Base-by-base conservation (phyloP, 2,329 filamentous ascomycete species). In the Bipolaris zeicola region DNA sequence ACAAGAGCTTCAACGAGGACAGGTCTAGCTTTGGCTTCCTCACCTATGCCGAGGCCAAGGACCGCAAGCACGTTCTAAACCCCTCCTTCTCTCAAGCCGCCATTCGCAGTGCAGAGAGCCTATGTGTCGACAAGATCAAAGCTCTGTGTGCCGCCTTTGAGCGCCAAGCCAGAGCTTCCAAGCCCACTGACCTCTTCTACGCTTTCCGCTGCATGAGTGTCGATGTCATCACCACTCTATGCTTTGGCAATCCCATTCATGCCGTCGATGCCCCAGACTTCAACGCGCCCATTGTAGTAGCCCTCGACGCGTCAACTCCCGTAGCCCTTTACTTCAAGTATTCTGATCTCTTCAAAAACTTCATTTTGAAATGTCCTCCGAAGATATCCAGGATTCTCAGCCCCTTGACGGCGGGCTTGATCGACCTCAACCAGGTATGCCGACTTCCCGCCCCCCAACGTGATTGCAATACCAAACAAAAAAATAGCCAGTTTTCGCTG, bases 21-120 rank as follows among this genome's bases (percentile, higher is more conserved):
- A 62, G 73, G 16, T 79, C 77, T n/a, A 78, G 74, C 28, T 80
- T 81, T 59, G 77, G 74, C 10, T 77, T 75, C 50, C 57, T 75
- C 31, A 79, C 69, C 14, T 77, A 79, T 54, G 63, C 62, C 8
- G 74, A 76, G 52, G 70, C 74, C 33, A 80, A 78, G 57, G 64
- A 72, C 26, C 70, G 79, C 20, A 79, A 78, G 52, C 73, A 79
- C 61, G 73, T 80, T 2, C 64, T 81, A 24, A 72, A 68, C 13
- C 76, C 74, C 1, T 66, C 78, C 8, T 81, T 81, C 61, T 81
- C 79, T 11, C 71, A 71, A 2, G 62, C 71, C 28, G 73, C 76
- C 1, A 76, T 79, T 28, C 62, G 69, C 16, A 64, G 70, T 3
- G 64, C 76, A 37, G 73, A 81, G 50, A 58, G 57, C 7, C 62